Evolutionary conservation across 257 asterid genomes (phyloP).

Genomic region (Dorcoceras hygrometricum): DNA sequence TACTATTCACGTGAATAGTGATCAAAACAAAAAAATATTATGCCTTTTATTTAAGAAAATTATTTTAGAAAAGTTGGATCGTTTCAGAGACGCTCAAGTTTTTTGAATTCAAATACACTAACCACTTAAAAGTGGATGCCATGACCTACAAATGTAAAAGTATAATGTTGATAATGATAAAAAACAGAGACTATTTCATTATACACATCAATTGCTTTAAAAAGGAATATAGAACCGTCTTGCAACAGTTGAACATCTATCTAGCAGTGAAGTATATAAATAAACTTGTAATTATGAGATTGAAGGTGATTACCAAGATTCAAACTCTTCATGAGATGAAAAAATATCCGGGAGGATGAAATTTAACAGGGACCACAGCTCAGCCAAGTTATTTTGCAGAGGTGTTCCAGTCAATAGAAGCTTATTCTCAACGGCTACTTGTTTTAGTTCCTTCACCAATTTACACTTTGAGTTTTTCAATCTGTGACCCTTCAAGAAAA

Average conservation of each 20-base stretch:
- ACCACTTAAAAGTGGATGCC: not conserved
- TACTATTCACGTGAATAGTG: too few species aligned
- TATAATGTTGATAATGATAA: slow-evolving; percentile 11
- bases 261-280: not conserved
- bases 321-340: slow-evolving; percentile 91
- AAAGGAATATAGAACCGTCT: not conserved
- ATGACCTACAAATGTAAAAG: not conserved
- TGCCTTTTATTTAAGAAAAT: too few species aligned
- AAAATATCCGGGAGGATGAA: slow-evolving; percentile 97
- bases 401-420: slow-evolving; percentile 99
- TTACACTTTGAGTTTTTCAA: slow-evolving; percentile 88
- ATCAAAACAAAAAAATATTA: too few species aligned
- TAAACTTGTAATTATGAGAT: not conserved
- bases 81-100: too few species aligned
- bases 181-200: not conserved
- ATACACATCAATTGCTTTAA: not conserved
- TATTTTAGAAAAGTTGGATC: too few species aligned
- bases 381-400: slow-evolving; percentile 93
- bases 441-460: slow-evolving; percentile 67
- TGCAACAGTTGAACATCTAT: not conserved
- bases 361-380: slow-evolving; percentile 96
- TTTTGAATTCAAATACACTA: not conserved
- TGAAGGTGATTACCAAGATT: slow-evolving; percentile 70
- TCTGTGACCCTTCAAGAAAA: slow-evolving; percentile 75
- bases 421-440: slow-evolving; percentile 68